Evolutionary conservation across 2,329 filamentous ascomycete genomes (phyloP).

Genomic region (Metarhizium brunneum): DNA sequence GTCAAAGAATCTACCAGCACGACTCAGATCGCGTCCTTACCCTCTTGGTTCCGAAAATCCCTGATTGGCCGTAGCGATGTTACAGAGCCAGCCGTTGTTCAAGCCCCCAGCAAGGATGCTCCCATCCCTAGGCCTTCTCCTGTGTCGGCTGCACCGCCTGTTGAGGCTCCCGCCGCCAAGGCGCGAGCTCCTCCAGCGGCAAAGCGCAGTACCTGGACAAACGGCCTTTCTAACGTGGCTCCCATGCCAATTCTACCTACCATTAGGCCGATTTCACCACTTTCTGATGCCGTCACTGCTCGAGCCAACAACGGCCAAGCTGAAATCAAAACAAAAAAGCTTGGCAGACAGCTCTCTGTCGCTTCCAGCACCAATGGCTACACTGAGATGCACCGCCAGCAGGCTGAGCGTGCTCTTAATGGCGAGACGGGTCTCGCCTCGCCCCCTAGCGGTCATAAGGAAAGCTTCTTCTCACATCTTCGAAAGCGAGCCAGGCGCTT

Average conservation of each 20-base stretch:
- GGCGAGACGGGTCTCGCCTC: conserved; percentile 69
- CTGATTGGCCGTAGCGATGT: conserved; percentile 73
- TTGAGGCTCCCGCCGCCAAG: conserved; percentile 27
- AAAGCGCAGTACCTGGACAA: conserved; percentile 92
- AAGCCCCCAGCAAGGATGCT: conserved; percentile 37
- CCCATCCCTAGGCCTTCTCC: conserved; percentile 34
- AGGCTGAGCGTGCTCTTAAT: conserved; percentile 84
- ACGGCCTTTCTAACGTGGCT: conserved; percentile 67
- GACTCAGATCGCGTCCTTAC: conserved; percentile 65
- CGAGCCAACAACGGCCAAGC: conserved; percentile 64
- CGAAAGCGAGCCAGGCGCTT: conserved; percentile 87
- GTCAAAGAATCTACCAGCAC: conserved; percentile 48
- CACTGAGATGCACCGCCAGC: conserved; percentile 77
- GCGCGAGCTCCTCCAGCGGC: conserved; percentile 39
- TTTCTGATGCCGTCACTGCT: conserved; percentile 87
- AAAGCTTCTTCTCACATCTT: conserved; percentile 97
- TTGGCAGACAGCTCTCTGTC: conserved; percentile 86
- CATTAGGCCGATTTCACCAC: conserved; percentile 87
- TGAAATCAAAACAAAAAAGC: conserved; percentile 67
- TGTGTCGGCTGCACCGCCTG: conserved; percentile 29
- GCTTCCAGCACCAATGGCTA: conserved; percentile 92
- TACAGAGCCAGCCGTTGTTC: conserved; percentile 43
- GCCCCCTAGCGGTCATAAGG: conserved; percentile 71
- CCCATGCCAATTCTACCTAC: conserved; percentile 95
- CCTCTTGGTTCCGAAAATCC: conserved; percentile 95